These are phyloP conservation scores for Curvularia lunata DNA, from an alignment of 2,329 filamentous ascomycete species.

Conservation along the genomic window DNA sequence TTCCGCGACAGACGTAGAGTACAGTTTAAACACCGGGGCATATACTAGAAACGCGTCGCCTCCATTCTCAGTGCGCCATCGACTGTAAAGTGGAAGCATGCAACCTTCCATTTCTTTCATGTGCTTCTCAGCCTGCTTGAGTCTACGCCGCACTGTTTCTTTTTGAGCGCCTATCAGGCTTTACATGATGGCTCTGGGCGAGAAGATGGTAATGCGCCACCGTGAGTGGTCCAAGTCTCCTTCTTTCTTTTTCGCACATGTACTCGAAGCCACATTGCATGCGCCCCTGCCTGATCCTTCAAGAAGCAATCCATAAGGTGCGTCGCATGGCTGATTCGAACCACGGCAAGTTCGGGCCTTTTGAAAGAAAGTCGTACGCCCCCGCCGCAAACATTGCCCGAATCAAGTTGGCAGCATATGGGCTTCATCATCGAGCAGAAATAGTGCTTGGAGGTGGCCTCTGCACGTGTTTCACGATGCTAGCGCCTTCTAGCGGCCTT, in stretches of 20 bases:
- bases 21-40: background rate
- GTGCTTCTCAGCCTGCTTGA: background rate
- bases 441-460: constrained; percentile 21
- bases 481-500: constrained; percentile 42
- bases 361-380: constrained; percentile 11
- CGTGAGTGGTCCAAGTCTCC: constrained; percentile 6
- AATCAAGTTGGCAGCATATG: constrained; percentile 20
- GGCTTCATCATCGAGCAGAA: constrained; percentile 17
- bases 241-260: constrained; percentile 9
- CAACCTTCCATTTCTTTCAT: too few species aligned
- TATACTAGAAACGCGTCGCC: background rate
- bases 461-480: constrained; percentile 34
- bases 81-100: background rate
- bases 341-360: constrained; percentile 13
- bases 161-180: constrained; percentile 4
- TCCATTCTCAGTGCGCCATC: background rate
- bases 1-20: background rate
- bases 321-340: constrained; percentile 13
- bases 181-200: background rate
- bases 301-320: constrained; percentile 14
- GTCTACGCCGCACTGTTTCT: background rate
- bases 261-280: constrained; percentile 5
- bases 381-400: constrained; percentile 15
- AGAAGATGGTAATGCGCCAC: background rate
- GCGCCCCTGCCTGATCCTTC: constrained; percentile 5